Base-by-base conservation (phyloP, 768 basidiomycete genomes). In the Chlorophyllum brunneum region DNA sequence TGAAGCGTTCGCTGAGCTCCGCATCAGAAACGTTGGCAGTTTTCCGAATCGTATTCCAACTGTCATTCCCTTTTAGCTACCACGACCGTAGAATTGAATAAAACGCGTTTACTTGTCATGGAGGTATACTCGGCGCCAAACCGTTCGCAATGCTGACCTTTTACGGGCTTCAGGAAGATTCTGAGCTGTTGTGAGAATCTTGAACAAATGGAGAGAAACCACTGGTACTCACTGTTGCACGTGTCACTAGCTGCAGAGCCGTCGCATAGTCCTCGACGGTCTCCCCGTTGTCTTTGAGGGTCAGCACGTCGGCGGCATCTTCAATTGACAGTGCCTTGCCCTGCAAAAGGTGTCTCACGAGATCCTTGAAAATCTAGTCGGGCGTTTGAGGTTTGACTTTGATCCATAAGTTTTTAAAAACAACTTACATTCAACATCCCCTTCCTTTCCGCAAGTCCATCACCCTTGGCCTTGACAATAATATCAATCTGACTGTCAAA, bases 101-200 rank as follows among this genome's bases (percentile, higher is more conserved):
- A 54, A 43, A 16, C 5, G 44, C 30, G 75, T 86, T 55, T 66
- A 95, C 94, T 97, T 82, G 64, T 98, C 93, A 45, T 91, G 86
- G 46, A 88, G 76, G 63, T 89, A 95, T 40, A 95, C 79, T 26
- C 95, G 76, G 30, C 95, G 79, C 95, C 95, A 98, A 13, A 91
- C 77, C 27, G 81, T 83, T 40, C 83, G 76, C 61, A 89, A 79
- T 3, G 90, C 85, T 22, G 87, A 81, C 36, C 77, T 61, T 63
- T 77, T 78, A 42, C 94, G 77, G 27, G 80, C 79, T 53, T 84
- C 81, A 0, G 93, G 92, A 2, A 91, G 61, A 47, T 79, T 76
- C 86, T 92, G 29, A 30, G 11, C 26, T 42, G 26, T 27, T 13
- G 42, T 49, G 7, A 37, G 55, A 30, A 45, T 38, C 16, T 36